phyloP scores from a whole-genome alignment of 2,329 filamentous ascomycete species.

The Fusarium continuum region DNA sequence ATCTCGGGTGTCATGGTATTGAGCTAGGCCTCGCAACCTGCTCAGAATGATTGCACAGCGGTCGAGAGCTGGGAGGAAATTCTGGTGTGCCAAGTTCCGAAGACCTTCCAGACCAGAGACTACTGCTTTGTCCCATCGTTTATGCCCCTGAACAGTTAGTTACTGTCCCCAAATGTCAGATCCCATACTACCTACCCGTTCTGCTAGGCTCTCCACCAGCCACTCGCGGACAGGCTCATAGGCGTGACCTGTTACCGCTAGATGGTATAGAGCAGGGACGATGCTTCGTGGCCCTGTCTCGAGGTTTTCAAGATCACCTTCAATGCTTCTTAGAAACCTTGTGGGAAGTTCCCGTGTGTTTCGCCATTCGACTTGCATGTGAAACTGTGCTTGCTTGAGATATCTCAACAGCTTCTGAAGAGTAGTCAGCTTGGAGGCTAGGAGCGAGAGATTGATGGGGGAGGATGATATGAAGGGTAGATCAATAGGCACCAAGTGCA shows the following conservation, averaged over 20 bases:
- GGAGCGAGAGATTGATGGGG: conserved; percentile 81
- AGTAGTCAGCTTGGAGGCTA: conserved; percentile 87
- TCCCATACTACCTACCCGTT: conserved; percentile 66
- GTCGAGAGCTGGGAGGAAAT: conserved; percentile 88
- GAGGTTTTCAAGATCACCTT: conserved; percentile 73
- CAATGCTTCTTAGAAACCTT: conserved; percentile 80
- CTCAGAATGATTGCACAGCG: conserved; percentile 83
- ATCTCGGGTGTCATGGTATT: conserved; percentile 74
- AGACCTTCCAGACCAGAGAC: conserved; percentile 80
- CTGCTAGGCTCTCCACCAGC: conserved; percentile 83
- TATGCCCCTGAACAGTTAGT: conserved; percentile 72
- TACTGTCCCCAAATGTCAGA: conserved; percentile 22
- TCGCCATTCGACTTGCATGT: conserved; percentile 85
- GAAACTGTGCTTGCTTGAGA: conserved; percentile 79
- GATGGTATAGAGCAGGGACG: conserved; percentile 81
- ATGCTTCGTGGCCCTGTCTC: conserved; percentile 68
- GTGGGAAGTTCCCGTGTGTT: conserved; percentile 80
- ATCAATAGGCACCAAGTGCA: conserved; percentile 77
- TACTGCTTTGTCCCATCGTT: conserved; percentile 93
- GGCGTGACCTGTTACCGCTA: conserved; percentile 84
- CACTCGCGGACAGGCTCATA: conserved; percentile 82
- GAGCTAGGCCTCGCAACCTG: conserved; percentile 83
- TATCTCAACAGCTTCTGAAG: conserved; percentile 89
- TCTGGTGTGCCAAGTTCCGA: conserved; percentile 81
- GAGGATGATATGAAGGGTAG: conserved; percentile 83